Evolutionary conservation across 2,329 filamentous ascomycete genomes (phyloP).

Genomic region (Cadophora luteo-olivacea): DNA sequence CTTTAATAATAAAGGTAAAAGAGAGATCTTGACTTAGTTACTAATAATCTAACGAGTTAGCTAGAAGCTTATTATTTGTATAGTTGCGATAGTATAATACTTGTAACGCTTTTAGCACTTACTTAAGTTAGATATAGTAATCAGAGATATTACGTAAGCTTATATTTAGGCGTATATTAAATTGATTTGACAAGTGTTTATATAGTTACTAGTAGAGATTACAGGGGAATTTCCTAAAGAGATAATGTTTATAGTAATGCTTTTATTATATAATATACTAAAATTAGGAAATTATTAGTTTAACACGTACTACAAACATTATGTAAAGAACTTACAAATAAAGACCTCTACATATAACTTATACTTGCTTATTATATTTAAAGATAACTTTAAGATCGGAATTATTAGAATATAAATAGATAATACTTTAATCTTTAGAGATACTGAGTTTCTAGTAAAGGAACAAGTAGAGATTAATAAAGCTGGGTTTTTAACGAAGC

Average conservation of each 20-base stretch:
- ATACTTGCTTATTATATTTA: neutral
- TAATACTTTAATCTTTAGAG: neutral
- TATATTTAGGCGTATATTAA: neutral
- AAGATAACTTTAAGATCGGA: neutral
- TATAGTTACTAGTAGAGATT: neutral
- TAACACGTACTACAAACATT: neutral
- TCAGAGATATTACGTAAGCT: neutral
- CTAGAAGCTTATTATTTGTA: neutral
- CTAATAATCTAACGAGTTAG: neutral
- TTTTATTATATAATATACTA: neutral
- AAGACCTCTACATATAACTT: neutral
- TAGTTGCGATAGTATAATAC: neutral
- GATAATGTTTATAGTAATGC: neutral
- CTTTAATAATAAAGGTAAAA: neutral
- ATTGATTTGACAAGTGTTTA: neutral
- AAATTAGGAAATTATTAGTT: neutral
- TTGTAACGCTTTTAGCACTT: neutral
- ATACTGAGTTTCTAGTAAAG: neutral
- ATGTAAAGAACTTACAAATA: neutral
- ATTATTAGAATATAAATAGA: neutral
- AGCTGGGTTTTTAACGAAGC: neutral
- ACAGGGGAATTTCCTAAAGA: neutral
- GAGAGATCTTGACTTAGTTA: neutral
- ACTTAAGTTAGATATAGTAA: neutral
- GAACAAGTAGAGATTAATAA: neutral